Percentiles rank a stretch among this genome's conserved stretches.
Evolutionary conservation across 2,329 filamentous ascomycete genomes (phyloP).

Genomic region (Thielaviopsis cerberus): DNA sequence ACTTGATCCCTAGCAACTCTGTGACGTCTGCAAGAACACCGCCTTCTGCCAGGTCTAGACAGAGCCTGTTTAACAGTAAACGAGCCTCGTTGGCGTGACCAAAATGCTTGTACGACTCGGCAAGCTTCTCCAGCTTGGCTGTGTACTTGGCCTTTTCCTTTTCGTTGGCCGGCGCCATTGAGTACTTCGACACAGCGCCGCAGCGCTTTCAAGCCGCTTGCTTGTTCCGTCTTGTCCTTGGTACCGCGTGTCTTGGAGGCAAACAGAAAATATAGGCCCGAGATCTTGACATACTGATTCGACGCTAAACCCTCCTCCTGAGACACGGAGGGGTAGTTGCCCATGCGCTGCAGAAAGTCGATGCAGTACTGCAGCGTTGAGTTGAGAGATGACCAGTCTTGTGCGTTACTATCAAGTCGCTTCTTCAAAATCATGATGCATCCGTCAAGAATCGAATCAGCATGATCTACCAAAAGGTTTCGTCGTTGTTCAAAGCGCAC

Average conservation of each 20-base stretch:
- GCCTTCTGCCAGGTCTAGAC: slow-evolving; percentile 40
- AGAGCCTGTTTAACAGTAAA: slow-evolving; percentile 39
- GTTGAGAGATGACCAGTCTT: slow-evolving; percentile 38
- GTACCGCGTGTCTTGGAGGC: slow-evolving; percentile 21
- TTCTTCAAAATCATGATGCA: slow-evolving; percentile 37
- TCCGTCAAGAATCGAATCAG: slow-evolving; percentile 41
- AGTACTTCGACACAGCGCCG: slow-evolving; percentile 46
- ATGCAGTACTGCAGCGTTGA: slow-evolving; percentile 37
- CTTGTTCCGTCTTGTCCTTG: slow-evolving; percentile 23
- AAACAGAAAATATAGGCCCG: slow-evolving; percentile 51
- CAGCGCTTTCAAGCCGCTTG: slow-evolving; percentile 34
- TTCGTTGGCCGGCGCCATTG: slow-evolving; percentile 32
- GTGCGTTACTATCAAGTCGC: slow-evolving; percentile 27
- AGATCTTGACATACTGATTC: slow-evolving; percentile 46
- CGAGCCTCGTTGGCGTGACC: slow-evolving; percentile 39
- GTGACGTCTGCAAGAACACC: slow-evolving; percentile 38
- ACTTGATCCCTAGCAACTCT: slow-evolving; percentile 26
- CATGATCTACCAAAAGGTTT: slow-evolving; percentile 30
- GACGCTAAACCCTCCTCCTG: slow-evolving; percentile 17
- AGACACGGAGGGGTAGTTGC: slow-evolving; percentile 19
- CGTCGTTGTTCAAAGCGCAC: slow-evolving; percentile 44
- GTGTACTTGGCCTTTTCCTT: slow-evolving; percentile 40
- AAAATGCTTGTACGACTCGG: slow-evolving; percentile 36
- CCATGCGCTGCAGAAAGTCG: slow-evolving; percentile 33
- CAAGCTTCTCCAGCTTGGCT: slow-evolving; percentile 48